Conservation (phyloP, 2,329 filamentous ascomycete genomes). For the Xylariales sp. region DNA sequence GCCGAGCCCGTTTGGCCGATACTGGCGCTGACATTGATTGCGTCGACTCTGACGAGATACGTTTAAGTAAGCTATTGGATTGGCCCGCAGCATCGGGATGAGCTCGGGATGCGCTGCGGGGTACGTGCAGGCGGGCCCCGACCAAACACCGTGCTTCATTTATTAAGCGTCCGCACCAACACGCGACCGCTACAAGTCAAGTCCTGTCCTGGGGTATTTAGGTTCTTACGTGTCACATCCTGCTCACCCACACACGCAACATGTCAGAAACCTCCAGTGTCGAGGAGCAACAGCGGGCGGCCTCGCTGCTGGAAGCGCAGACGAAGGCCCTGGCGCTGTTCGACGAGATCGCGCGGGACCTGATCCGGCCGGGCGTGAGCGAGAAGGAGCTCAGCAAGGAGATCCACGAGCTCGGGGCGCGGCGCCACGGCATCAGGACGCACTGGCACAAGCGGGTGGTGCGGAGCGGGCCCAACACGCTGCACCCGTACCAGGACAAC, state of each 20-base stretch:
- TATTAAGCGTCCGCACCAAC: neutral
- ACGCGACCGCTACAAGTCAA: neutral
- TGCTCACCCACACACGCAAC: neutral
- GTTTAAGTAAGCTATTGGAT: neutral
- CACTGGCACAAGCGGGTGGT: slow-evolving; percentile 66
- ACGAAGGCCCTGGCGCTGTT: slow-evolving; percentile 59
- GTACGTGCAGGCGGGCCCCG: slow-evolving; percentile 1
- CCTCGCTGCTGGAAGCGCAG: slow-evolving; percentile 58
- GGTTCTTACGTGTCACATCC: neutral
- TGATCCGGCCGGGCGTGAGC: slow-evolving; percentile 60
- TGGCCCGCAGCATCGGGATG: neutral
- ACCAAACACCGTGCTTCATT: neutral
- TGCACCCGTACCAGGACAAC: slow-evolving; percentile 60
- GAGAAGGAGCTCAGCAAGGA: slow-evolving; percentile 61
- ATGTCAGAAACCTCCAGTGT: slow-evolving; percentile 21
- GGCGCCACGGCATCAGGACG: slow-evolving; percentile 57
- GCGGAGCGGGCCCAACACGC: slow-evolving; percentile 61
- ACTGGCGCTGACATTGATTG: too few species aligned
- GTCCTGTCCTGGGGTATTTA: neutral
- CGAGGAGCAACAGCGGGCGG: slow-evolving; percentile 43
- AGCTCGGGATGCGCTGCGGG: slow-evolving; percentile 20
- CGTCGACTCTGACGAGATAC: too few species aligned
- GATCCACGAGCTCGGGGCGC: slow-evolving; percentile 57
- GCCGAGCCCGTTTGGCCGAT: too few species aligned
- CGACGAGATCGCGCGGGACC: slow-evolving; percentile 57